Conservation (phyloP, 2,329 filamentous ascomycete species). For the Podosphaera xanthii region DNA sequence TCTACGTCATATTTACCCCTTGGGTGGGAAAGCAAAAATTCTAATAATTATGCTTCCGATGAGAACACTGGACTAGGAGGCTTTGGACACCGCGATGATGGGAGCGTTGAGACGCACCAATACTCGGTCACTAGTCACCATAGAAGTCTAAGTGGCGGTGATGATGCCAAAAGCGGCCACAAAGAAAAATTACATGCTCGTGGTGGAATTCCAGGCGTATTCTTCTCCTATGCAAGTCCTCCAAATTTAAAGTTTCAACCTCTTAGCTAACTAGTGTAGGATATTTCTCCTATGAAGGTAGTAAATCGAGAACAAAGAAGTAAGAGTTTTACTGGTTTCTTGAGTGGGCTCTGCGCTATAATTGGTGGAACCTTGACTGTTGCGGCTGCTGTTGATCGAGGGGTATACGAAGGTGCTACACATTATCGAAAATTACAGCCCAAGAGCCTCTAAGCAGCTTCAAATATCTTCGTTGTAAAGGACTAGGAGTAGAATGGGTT, state of each 20-base stretch:
- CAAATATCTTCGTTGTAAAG: background rate
- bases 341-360: conserved; percentile 84
- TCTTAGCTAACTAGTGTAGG: conserved; percentile 25
- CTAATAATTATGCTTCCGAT: conserved; percentile 19
- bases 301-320: conserved; percentile 81
- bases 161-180: conserved; percentile 70
- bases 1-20: conserved; percentile 85
- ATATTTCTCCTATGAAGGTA: conserved; percentile 99
- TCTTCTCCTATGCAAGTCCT: conserved; percentile 78
- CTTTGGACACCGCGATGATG: conserved; percentile 41
- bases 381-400: conserved; percentile 77
- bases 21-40: conserved; percentile 44
- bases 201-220: conserved; percentile 88
- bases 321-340: conserved; percentile 78
- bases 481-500: conserved; percentile 6
- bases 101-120: conserved; percentile 90
- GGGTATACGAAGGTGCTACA: conserved; percentile 68
- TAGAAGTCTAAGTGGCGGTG: conserved; percentile 62
- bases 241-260: background rate
- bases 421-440: conserved; percentile 67
- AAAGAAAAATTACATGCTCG: conserved; percentile 74
- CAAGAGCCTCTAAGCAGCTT: conserved; percentile 28
- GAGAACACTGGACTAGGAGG: conserved; percentile 41
- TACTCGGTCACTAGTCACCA: conserved; percentile 96
- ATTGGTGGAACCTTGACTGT: conserved; percentile 90